Percentiles rank a stretch among this genome's conserved stretches.
These are phyloP conservation scores for Aspergillus puulaauensis DNA, from an alignment of 2,329 filamentous ascomycete species.

Conservation along the genomic window DNA sequence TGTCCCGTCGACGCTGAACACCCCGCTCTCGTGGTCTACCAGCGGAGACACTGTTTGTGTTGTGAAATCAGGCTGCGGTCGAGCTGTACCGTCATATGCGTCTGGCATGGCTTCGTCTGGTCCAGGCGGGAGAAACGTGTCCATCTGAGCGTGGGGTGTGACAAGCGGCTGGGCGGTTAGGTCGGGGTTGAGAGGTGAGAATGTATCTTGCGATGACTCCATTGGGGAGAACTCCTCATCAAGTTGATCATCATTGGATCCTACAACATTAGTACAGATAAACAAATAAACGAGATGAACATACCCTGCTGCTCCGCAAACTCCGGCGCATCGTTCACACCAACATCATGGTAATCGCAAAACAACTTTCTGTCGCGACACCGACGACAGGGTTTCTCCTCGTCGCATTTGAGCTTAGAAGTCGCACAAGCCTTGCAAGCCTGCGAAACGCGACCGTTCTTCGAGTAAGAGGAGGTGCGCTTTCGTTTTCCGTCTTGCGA, in stretches of 20 bases:
- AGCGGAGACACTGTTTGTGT: conserved; percentile 20
- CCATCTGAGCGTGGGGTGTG: conserved; percentile 12
- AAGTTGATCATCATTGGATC: conserved; percentile 6
- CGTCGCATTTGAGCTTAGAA: conserved; percentile 55
- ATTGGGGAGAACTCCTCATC: conserved; percentile 3
- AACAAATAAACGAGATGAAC: not conserved
- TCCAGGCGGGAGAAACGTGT: conserved; percentile 3
- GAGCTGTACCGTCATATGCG: conserved; percentile 18
- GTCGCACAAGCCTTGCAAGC: conserved; percentile 54
- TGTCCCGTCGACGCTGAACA: conserved; percentile 30
- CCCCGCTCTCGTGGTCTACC: conserved; percentile 26
- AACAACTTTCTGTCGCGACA: conserved; percentile 51
- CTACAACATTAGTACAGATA: not conserved
- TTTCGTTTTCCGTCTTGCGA: conserved; percentile 38
- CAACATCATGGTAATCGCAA: conserved; percentile 37
- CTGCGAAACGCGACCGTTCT: conserved; percentile 44
- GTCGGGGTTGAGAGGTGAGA: conserved; percentile 13
- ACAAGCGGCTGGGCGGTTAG: conserved; percentile 3
- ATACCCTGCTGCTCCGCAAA: conserved; percentile 11
- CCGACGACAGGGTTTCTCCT: conserved; percentile 54
- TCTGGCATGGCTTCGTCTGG: not conserved
- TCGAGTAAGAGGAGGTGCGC: conserved; percentile 18
- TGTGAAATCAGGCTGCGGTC: not conserved
- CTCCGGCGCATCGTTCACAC: conserved; percentile 16
- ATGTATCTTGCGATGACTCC: not conserved